Conservation (phyloP, 164 flowering plant genomes). For the Macadamia tetraphylla region DNA sequence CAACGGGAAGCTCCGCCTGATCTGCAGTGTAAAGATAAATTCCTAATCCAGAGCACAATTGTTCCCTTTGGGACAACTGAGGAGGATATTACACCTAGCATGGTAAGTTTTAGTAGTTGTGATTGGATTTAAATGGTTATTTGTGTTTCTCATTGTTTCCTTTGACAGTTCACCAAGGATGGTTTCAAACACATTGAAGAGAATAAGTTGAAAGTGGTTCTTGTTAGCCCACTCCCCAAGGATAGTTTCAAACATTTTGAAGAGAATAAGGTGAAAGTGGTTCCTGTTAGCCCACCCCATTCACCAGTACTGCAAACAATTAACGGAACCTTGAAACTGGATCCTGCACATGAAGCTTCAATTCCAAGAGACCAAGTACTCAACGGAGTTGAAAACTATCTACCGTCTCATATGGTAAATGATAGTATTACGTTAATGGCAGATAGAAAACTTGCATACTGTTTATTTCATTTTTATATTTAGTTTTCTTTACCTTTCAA, state of each 20-base stretch:
- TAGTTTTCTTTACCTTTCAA: too few relatives aligned
- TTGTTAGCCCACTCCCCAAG: conserved; percentile 51
- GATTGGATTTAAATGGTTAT: neutral
- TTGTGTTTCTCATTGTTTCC: conserved; percentile 19
- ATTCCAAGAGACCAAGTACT: conserved; percentile 16
- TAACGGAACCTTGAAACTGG: conserved; percentile 35
- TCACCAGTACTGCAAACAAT: conserved; percentile 50
- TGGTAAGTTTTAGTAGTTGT: conserved; percentile 32
- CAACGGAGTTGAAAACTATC: conserved; percentile 15
- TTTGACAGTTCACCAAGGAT: conserved; percentile 65
- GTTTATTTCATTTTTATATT: too few relatives aligned
- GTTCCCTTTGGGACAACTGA: conserved; percentile 57
- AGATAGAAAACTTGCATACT: neutral
- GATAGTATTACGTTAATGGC: neutral
- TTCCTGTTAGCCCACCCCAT: conserved; percentile 44
- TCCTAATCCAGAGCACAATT: conserved; percentile 71
- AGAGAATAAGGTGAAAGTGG: conserved; percentile 74
- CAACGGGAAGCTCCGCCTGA: conserved; percentile 50
- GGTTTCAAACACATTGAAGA: conserved; percentile 60
- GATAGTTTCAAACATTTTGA: conserved; percentile 52
- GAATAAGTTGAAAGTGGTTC: conserved; percentile 63
- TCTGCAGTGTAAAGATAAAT: conserved; percentile 82
- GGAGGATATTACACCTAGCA: conserved; percentile 52
- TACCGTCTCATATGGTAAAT: conserved; percentile 26
- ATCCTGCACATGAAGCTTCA: conserved; percentile 17